Conservation (phyloP, 306 rosid species). For the Prunus padus region DNA sequence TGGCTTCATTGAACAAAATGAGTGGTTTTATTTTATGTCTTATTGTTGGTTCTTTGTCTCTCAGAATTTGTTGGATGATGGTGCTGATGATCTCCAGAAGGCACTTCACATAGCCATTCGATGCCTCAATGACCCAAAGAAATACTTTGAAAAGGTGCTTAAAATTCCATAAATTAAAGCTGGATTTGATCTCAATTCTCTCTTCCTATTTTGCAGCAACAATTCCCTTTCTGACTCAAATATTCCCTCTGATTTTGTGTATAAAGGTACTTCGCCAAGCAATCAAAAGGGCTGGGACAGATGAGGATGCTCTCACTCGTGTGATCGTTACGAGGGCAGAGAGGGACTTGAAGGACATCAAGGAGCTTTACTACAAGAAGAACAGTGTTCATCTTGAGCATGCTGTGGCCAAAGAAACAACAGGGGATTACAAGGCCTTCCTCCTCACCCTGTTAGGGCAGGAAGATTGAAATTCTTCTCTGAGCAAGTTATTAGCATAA, state of each 20-base stretch:
- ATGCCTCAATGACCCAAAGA: slow-evolving; percentile 49
- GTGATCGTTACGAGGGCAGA: slow-evolving; percentile 82
- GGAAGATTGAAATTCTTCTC: slow-evolving; percentile 21
- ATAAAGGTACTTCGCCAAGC: slow-evolving; percentile 56
- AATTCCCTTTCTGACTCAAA: neutral
- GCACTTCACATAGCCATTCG: slow-evolving; percentile 59
- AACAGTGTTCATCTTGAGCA: slow-evolving; percentile 70
- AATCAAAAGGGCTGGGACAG: slow-evolving; percentile 53
- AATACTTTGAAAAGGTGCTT: slow-evolving; percentile 75
- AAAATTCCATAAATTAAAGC: neutral
- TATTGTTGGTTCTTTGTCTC: neutral
- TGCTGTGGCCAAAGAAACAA: slow-evolving; percentile 59
- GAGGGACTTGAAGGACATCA: slow-evolving; percentile 61
- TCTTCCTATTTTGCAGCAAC: neutral
- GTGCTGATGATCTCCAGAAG: slow-evolving; percentile 40
- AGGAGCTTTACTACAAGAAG: slow-evolving; percentile 73
- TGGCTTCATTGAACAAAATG: no score
- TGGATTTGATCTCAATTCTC: neutral
- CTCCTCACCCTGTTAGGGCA: slow-evolving; percentile 72
- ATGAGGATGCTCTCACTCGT: slow-evolving; percentile 74
- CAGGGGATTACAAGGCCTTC: slow-evolving; percentile 73
- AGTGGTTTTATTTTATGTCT: neutral
- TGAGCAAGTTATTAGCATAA: neutral
- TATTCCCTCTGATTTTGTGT: neutral
- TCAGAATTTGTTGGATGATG: slow-evolving; percentile 58